phyloP scores from a whole-genome alignment of 2,329 filamentous ascomycete genomes.

The Clonostachys sp. region DNA sequence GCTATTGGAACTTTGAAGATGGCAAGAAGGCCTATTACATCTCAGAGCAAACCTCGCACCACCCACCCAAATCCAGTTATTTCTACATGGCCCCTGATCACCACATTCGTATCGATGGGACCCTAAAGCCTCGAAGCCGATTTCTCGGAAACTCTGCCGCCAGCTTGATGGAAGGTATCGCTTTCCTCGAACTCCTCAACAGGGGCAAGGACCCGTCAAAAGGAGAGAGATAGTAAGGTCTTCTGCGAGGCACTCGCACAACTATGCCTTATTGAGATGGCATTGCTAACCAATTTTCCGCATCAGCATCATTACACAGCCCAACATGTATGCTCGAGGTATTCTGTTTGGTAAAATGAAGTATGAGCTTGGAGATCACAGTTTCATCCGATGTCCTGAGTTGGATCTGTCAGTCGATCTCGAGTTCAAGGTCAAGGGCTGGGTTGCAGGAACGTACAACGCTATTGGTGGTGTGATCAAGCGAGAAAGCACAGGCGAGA shows the following conservation, averaged over 20 bases:
- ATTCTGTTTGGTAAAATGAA: conserved; percentile 99
- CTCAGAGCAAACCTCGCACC: conserved; percentile 94
- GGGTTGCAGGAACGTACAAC: conserved; percentile 94
- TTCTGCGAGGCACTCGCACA: conserved; percentile 1
- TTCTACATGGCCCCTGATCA: conserved; percentile 97
- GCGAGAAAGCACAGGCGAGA: conserved; percentile 79
- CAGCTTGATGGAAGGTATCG: conserved; percentile 96
- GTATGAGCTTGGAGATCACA: conserved; percentile 96
- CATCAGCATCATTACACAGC: conserved; percentile 80
- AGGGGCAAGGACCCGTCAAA: conserved; percentile 58
- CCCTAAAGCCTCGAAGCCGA: conserved; percentile 88
- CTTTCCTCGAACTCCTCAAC: conserved; percentile 79
- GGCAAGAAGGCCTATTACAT: conserved; percentile 90
- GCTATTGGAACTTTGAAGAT: conserved; percentile 91
- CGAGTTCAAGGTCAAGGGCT: conserved; percentile 98
- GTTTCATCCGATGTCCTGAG: conserved; percentile 87
- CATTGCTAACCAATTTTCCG: too few relatives aligned
- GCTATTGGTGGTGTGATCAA: conserved; percentile 90
- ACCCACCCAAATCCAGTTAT: conserved; percentile 97
- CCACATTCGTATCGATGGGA: conserved; percentile 91
- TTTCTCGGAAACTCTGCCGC: conserved; percentile 97
- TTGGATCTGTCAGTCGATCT: conserved; percentile 82
- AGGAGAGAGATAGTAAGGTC: conserved; percentile 81
- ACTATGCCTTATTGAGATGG: too few relatives aligned
- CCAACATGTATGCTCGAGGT: conserved; percentile 97